Conservation (phyloP, 2,329 filamentous ascomycete genomes). For the Phialophora macrospora region DNA sequence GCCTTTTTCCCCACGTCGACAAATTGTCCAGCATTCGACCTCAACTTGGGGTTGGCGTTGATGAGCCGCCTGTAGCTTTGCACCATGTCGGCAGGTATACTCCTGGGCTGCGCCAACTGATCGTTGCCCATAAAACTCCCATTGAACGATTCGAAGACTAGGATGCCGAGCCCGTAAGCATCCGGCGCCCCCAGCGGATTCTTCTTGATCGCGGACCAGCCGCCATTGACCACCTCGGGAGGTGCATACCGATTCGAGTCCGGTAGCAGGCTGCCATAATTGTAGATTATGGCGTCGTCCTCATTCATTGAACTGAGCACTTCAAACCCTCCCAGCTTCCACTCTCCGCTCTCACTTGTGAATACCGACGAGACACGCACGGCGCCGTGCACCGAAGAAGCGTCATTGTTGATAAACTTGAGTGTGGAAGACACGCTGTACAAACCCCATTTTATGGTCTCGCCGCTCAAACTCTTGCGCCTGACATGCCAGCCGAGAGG, state of each 20-base stretch:
- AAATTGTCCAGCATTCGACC: conserved; percentile 82
- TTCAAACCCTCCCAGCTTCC: conserved; percentile 95
- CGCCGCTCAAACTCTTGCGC: conserved; percentile 82
- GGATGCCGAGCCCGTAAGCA: conserved; percentile 80
- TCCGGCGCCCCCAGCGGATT: conserved; percentile 82
- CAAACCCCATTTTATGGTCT: conserved; percentile 96
- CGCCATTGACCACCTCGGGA: conserved; percentile 80
- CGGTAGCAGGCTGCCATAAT: conserved; percentile 83
- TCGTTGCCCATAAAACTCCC: conserved; percentile 76
- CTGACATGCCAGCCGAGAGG: conserved; percentile 90
- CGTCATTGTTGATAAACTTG: conserved; percentile 95
- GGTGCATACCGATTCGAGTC: conserved; percentile 83
- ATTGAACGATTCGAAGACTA: conserved; percentile 92
- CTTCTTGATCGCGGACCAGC: conserved; percentile 91
- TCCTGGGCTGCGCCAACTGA: conserved; percentile 83
- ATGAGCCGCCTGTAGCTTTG: conserved; percentile 87
- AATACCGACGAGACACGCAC: conserved; percentile 86
- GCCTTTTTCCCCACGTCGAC: conserved; percentile 82
- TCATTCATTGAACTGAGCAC: conserved; percentile 94
- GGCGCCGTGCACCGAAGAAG: conserved; percentile 85
- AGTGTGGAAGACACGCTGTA: conserved; percentile 86
- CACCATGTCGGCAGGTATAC: conserved; percentile 85
- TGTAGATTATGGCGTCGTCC: conserved; percentile 91
- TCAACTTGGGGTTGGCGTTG: conserved; percentile 85
- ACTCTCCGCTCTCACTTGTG: conserved; percentile 94